Conservation (phyloP, 345 rosid genomes). For the Adansonia digitata region DNA sequence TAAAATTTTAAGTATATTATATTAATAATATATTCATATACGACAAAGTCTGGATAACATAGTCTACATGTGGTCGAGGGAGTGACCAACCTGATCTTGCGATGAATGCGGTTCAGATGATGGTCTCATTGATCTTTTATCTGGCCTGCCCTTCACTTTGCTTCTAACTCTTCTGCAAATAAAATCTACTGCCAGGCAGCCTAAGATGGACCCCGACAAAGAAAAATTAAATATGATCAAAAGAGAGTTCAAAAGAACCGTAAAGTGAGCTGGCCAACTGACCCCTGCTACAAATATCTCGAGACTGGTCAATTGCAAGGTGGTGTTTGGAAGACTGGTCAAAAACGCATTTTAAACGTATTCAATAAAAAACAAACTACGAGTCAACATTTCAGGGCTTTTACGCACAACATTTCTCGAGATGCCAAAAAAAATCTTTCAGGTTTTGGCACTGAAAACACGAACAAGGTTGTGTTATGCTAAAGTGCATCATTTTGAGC, state of each 20-base stretch:
- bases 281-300: conserved; percentile 6
- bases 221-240: background rate
- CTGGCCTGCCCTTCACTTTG: conserved; percentile 9
- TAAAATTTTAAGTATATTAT: no score
- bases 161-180: background rate
- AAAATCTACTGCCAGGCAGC: background rate
- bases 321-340: no score
- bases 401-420: background rate
- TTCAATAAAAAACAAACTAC: background rate
- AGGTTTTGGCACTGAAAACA: background rate
- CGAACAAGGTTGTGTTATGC: no score
- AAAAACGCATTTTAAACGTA: background rate
- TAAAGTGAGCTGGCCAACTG: background rate
- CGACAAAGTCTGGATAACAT: no score
- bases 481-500: background rate
- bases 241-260: background rate
- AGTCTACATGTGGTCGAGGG: background rate
- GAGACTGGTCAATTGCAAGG: no score
- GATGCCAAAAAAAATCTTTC: background rate
- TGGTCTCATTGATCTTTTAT: conserved; percentile 20
- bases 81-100: conserved; percentile 34
- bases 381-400: background rate
- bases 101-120: conserved; percentile 19
- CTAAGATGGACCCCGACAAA: conserved; percentile 1
- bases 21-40: no score